Evolutionary conservation across 176 grass and related monocot species (phyloP).

Genomic region (Oryza nivara): DNA sequence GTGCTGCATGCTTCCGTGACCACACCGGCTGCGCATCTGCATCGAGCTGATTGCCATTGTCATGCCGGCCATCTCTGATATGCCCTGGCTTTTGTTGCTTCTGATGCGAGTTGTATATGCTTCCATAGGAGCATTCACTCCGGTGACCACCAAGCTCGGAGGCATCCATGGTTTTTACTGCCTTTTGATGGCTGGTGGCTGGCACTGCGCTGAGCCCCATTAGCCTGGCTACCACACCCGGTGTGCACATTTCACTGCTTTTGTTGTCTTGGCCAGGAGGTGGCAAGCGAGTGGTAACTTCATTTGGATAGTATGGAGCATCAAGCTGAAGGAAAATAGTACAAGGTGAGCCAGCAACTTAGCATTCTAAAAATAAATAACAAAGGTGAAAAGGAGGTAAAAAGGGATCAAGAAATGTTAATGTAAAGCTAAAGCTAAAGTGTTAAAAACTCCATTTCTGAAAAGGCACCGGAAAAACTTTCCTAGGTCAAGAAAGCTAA

Average conservation of each 20-base stretch:
- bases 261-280: conserved; percentile 18
- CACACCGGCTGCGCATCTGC: conserved; percentile 29
- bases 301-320: conserved; percentile 38
- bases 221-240: conserved; percentile 65
- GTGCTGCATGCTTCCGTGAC: conserved; percentile 34
- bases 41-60: conserved; percentile 5
- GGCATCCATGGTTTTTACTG: conserved; percentile 21
- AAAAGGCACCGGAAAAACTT: neutral
- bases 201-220: conserved; percentile 86
- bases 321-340: conserved; percentile 44
- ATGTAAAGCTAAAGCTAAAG: neutral
- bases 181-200: conserved; percentile 30
- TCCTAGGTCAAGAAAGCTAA: neutral
- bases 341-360: neutral
- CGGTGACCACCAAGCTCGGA: conserved; percentile 6
- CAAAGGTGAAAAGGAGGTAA: neutral
- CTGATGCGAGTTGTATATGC: conserved; percentile 46
- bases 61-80: neutral
- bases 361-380: neutral
- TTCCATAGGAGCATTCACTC: conserved; percentile 23
- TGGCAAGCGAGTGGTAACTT: conserved; percentile 23
- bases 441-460: neutral
- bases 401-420: neutral
- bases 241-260: conserved; percentile 40
- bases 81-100: conserved; percentile 52